These are phyloP conservation scores for Alternaria viburni DNA, from an alignment of 2,329 filamentous ascomycete genomes.

Conservation along the genomic window DNA sequence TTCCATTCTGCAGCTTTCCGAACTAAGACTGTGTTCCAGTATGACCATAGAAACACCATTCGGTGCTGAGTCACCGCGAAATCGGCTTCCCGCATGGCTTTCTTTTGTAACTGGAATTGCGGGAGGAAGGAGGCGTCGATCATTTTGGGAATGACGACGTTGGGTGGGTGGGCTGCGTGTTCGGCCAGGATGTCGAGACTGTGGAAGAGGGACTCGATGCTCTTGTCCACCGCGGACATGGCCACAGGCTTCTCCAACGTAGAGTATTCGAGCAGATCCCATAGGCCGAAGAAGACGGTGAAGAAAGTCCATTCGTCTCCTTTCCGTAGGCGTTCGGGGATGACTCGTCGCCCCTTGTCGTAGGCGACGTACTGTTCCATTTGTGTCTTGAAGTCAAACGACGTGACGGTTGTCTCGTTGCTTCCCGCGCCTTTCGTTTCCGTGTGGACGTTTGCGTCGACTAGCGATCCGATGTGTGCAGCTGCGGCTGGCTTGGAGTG, in stretches of 20 bases:
- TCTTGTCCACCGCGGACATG: slow-evolving; percentile 40
- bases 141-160: slow-evolving; percentile 41
- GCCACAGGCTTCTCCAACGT: slow-evolving; percentile 34
- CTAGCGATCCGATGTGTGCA: slow-evolving; percentile 34
- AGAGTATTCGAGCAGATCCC: slow-evolving; percentile 46
- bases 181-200: slow-evolving; percentile 43
- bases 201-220: slow-evolving; percentile 41
- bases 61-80: slow-evolving; percentile 45
- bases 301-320: slow-evolving; percentile 42
- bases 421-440: slow-evolving; percentile 29
- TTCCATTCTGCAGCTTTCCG: slow-evolving; percentile 37
- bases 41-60: slow-evolving; percentile 40
- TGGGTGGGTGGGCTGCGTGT: slow-evolving; percentile 28
- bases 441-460: slow-evolving; percentile 39
- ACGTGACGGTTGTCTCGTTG: slow-evolving; percentile 21
- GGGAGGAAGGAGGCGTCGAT: slow-evolving; percentile 47
- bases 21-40: slow-evolving; percentile 46
- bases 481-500: slow-evolving; percentile 34
- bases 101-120: slow-evolving; percentile 35
- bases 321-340: slow-evolving; percentile 25
- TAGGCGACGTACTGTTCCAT: slow-evolving; percentile 45
- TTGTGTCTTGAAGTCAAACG: slow-evolving; percentile 47
- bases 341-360: slow-evolving; percentile 21
- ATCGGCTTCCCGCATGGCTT: slow-evolving; percentile 20
- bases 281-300: slow-evolving; percentile 47